Evolutionary conservation across 2,329 filamentous ascomycete species (phyloP).

Genomic region (Neospermospora avenae): DNA sequence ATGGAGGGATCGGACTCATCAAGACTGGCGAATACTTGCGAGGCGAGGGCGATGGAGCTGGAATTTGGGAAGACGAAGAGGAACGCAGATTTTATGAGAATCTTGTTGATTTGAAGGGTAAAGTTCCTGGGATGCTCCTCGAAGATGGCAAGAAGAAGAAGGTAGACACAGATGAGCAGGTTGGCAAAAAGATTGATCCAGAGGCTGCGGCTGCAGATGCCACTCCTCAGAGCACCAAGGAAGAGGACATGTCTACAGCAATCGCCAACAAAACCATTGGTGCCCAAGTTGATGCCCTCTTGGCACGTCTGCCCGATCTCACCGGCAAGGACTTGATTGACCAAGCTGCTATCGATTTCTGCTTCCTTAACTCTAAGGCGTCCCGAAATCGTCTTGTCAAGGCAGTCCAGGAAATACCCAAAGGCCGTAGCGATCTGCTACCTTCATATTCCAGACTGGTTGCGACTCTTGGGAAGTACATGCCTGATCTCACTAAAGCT

Average conservation of each 20-base stretch:
- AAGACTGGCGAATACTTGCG: slow-evolving; percentile 92
- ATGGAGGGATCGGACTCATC: slow-evolving; percentile 84
- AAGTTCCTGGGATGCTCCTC: slow-evolving; percentile 88
- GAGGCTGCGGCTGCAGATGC: slow-evolving; percentile 41
- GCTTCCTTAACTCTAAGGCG: slow-evolving; percentile 96
- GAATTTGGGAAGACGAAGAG: slow-evolving; percentile 98
- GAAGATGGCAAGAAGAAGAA: slow-evolving; percentile 97
- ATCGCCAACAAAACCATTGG: slow-evolving; percentile 98
- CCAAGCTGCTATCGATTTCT: slow-evolving; percentile 92
- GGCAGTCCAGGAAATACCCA: slow-evolving; percentile 89
- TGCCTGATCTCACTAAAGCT: slow-evolving; percentile 90
- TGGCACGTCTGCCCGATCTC: slow-evolving; percentile 84
- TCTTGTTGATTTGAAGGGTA: slow-evolving; percentile 88
- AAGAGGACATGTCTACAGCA: slow-evolving; percentile 84
- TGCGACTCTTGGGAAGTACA: slow-evolving; percentile 88
- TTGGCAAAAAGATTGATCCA: slow-evolving; percentile 68
- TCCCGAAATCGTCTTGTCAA: slow-evolving; percentile 93
- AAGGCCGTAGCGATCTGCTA: slow-evolving; percentile 85
- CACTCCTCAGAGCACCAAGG: slow-evolving; percentile 46
- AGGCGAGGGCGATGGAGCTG: slow-evolving; percentile 83
- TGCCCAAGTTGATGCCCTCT: slow-evolving; percentile 88
- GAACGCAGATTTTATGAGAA: slow-evolving; percentile 98
- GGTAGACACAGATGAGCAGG: slow-evolving; percentile 72
- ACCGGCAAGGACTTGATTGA: slow-evolving; percentile 91
- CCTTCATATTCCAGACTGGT: slow-evolving; percentile 90